Base-by-base conservation (phyloP, 805 yeast genomes). In the Wickerhamomyces alni region DNA sequence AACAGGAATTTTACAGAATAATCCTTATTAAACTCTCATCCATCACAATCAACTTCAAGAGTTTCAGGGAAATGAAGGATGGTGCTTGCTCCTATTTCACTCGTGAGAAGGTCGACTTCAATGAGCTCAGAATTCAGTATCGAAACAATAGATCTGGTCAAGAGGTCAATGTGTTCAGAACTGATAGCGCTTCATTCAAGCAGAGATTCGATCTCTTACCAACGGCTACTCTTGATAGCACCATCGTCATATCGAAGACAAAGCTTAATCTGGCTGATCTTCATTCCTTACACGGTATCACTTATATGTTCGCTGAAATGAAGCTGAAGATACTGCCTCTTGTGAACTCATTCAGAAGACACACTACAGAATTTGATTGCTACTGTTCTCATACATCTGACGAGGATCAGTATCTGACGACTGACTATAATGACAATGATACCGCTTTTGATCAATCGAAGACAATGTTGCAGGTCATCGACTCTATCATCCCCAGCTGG, bases 1-100 rank as follows among this genome's bases (percentile, higher is more conserved):
- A 61, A n/a, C 48, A 59, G 3, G 29, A 61, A 27, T 57, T 56
- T 29, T 46, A 52, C 33, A 54, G 58, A 43, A 51, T 66, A 17
- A 43, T 65, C 15, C 50, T 61, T 32, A 16, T 58, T 46, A 40
- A 55, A 43, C 33, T 45, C 56, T 13, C 63, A 47, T 18, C 50
- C 47, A 10, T 50, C 39, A 26, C 53, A 29, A 10, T 42, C 44
- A 52, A 48, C 16, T 22, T 51, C 10, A 41, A 31, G 15, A 41
- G 51, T 9, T 13, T 24, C 1, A 44, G 51, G 27, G 42, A 34
- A 1, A 22, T 15, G 1, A 21, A 40, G 6, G 61, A 55, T n/a
- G 67, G 59, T 35, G 43, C 43, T 5, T 36, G 42, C 1, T 10
- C 15, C 2, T 55, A 39, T 30, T 21, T 19, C 4, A 24, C 50